Evolutionary conservation across 1,284 basidiomycete species (phyloP).

Genomic region (Marasmius fiardii): DNA sequence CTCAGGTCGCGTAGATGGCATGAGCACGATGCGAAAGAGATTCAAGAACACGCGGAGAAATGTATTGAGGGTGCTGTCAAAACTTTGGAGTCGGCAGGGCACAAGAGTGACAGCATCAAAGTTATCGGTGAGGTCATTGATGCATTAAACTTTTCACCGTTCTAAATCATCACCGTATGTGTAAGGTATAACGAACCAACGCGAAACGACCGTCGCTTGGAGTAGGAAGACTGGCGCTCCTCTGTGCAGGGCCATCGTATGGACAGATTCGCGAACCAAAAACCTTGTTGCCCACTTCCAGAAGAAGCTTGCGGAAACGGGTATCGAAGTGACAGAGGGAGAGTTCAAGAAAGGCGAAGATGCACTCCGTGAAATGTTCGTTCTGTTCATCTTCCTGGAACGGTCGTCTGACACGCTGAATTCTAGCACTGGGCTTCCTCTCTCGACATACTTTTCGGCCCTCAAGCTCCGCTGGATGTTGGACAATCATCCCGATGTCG

Average conservation of each 20-base stretch:
- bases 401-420: conserved; percentile 11
- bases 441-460: conserved; percentile 96
- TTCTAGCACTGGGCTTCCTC: conserved; percentile 80
- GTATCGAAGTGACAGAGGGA: conserved; percentile 72
- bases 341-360: conserved; percentile 68
- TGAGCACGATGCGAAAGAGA: conserved; percentile 89
- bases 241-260: conserved; percentile 89
- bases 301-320: conserved; percentile 67
- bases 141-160: conserved; percentile 2
- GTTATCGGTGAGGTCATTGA: conserved; percentile 70
- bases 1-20: conserved; percentile 69
- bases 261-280: conserved; percentile 93
- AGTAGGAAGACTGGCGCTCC: conserved; percentile 87
- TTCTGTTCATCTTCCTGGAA: conserved; percentile 16
- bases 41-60: conserved; percentile 73
- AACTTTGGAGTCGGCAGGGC: conserved; percentile 74
- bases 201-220: conserved; percentile 97
- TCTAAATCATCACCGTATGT: conserved; percentile 15
- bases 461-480: conserved; percentile 98
- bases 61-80: conserved; percentile 78
- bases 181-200: conserved; percentile 93
- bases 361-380: conserved; percentile 69
- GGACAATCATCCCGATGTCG: conserved; percentile 81
- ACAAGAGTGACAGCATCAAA: conserved; percentile 79
- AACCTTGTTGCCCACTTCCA: conserved; percentile 79